Evolutionary conservation across 164 flowering plant genomes (phyloP), one percentile per base, ranked within the genome.

Genomic region (Tetracentron sinense): DNA sequence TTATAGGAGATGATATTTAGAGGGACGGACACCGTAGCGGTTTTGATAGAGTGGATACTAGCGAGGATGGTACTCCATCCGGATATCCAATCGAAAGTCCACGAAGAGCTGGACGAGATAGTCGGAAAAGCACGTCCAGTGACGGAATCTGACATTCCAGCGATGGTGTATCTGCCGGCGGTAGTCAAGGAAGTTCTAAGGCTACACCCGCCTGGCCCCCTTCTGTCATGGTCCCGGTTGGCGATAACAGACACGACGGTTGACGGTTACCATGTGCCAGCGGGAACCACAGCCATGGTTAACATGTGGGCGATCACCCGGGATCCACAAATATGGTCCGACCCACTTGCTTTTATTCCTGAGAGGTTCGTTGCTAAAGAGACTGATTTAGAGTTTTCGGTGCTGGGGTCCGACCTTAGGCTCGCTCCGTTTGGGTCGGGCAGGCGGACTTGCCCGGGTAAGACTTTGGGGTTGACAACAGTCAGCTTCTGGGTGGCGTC

Each of bases 351-450:
- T 26, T 85, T 85, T 54, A 71, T 58, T 28, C 89, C 89, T 22
- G 81, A 82, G 7, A 69, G 89, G 44, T 85, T 85, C 57, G n/a
- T 76, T 7, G 1, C 54, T 15, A 23, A 42, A 7, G 79, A 60
- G 0, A 58, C 61, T 0, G 76, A 74, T 44, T 14, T 49, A 26
- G 87, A 81, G 33, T 66, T 85, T 27, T 75, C 83, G 0, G 67
- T 86, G 0, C 19, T 78, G 42, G 92, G 92, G 21, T 76, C 87
- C 31, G 87, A 86, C 54, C 67, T 84, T 1, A 65, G 87, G 57
- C 77, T 86, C 1, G 91, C 91, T 0, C 91, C 91, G 0, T 86
- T 86, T 55, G 91, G 91, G 29, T 77, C 91, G 59, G 91, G 91
- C 1, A 42, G 89, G 42, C 25, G 91, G 67, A 56, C 52, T 23